A percentile compares a stretch with the other conserved stretches of the same genome.
Conservation (phyloP, 2,329 filamentous ascomycete species). For the Coleophoma cylindrospora region DNA sequence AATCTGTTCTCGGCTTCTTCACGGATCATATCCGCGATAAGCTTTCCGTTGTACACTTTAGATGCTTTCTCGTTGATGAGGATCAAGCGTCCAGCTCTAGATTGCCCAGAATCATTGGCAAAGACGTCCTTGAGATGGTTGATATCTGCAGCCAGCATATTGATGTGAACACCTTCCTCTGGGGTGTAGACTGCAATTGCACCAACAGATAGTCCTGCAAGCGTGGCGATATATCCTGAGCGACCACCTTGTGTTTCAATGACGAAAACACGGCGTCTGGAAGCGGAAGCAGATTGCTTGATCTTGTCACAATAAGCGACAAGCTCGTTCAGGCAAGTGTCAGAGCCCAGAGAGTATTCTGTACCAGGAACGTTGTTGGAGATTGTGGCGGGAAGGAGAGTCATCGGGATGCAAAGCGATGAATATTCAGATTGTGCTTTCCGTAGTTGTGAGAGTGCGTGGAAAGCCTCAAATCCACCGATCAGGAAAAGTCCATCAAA, state of each 20-base stretch:
- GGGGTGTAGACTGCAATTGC: slow-evolving; percentile 93
- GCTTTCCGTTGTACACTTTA: slow-evolving; percentile 82
- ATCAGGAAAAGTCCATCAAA: slow-evolving; percentile 91
- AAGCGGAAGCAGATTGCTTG: slow-evolving; percentile 92
- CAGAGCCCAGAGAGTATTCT: slow-evolving; percentile 93
- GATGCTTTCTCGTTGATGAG: slow-evolving; percentile 96
- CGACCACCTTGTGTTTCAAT: slow-evolving; percentile 96
- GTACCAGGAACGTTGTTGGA: slow-evolving; percentile 98
- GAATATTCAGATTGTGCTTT: slow-evolving; percentile 74
- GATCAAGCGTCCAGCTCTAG: slow-evolving; percentile 86
- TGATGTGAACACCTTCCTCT: slow-evolving; percentile 89
- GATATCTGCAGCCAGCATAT: slow-evolving; percentile 90
- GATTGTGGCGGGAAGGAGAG: slow-evolving; percentile 90
- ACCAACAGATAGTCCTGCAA: slow-evolving; percentile 87
- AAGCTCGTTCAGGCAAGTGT: slow-evolving; percentile 93
- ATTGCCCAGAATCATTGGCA: slow-evolving; percentile 77
- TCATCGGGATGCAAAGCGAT: slow-evolving; percentile 87
- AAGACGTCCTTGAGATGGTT: slow-evolving; percentile 84
- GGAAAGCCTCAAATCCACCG: slow-evolving; percentile 96
- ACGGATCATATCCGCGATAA: slow-evolving; percentile 93
- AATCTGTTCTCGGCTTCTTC: slow-evolving; percentile 90
- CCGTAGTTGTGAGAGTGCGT: slow-evolving; percentile 81
- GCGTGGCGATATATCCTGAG: slow-evolving; percentile 88
- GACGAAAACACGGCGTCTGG: slow-evolving; percentile 89
- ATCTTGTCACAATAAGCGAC: slow-evolving; percentile 96